Percentiles rank a stretch among this genome's conserved stretches.
phyloP scores from a whole-genome alignment of 2,329 filamentous ascomycete genomes.

The Aureobasidium vineae region DNA sequence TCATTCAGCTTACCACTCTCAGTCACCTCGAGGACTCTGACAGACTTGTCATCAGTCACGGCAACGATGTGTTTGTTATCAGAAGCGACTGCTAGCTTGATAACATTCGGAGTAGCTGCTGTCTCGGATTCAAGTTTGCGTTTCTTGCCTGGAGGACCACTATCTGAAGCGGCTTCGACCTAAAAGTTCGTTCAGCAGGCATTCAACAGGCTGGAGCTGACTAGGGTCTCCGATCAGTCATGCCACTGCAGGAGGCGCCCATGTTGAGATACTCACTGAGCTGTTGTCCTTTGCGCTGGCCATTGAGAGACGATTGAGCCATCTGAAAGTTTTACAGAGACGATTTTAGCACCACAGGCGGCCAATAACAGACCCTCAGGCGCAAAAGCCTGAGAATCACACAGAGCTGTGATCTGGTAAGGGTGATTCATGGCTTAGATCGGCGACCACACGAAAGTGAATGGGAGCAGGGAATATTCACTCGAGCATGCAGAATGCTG shows the following conservation, averaged over 20 bases:
- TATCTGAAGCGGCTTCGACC: slow-evolving; percentile 29
- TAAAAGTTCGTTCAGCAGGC: slow-evolving; percentile 1
- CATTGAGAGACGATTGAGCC: slow-evolving; percentile 62
- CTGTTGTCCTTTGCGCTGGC: slow-evolving; percentile 43
- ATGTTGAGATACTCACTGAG: slow-evolving; percentile 25
- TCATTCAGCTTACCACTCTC: slow-evolving; percentile 61
- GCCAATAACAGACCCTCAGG: slow-evolving; percentile 61
- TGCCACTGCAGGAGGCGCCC: neutral
- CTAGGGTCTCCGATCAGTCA: slow-evolving; percentile 19
- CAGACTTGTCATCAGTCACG: slow-evolving; percentile 85
- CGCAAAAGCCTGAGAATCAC: slow-evolving; percentile 24
- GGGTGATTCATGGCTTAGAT: neutral
- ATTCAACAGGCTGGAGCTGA: neutral
- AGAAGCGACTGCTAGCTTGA: slow-evolving; percentile 64
- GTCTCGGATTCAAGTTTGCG: slow-evolving; percentile 39
- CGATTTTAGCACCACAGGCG: slow-evolving; percentile 69
- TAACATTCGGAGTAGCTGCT: slow-evolving; percentile 51
- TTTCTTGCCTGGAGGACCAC: slow-evolving; percentile 44
- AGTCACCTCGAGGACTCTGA: slow-evolving; percentile 75
- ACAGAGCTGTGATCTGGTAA: slow-evolving; percentile 16
- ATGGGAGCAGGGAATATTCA: neutral
- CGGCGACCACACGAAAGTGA: neutral
- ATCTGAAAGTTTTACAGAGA: slow-evolving; percentile 62
- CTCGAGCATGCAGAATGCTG: neutral
- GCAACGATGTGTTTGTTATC: slow-evolving; percentile 69